Conservation (phyloP, 176 grass and related monocot species). For the Triticum dicoccoides region DNA sequence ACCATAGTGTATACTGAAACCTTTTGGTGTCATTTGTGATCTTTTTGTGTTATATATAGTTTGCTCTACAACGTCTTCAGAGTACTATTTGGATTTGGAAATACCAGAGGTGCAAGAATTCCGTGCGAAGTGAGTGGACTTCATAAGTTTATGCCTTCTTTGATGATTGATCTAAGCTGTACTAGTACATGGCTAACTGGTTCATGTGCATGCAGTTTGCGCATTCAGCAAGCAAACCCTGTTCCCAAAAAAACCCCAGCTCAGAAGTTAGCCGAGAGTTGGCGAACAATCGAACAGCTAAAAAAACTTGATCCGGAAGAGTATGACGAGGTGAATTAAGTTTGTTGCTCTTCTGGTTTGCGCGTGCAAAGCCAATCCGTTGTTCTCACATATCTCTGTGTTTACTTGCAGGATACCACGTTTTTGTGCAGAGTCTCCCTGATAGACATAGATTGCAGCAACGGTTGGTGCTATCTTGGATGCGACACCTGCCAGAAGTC, state of each 20-base stretch:
- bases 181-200: neutral
- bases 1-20: neutral
- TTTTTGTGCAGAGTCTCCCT: constrained; percentile 8
- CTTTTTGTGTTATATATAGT: neutral
- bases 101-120: neutral
- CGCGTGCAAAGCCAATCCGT: neutral
- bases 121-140: neutral
- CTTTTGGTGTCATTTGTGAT: neutral
- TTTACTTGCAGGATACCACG: constrained; percentile 12
- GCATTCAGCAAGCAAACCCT: neutral
- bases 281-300: neutral
- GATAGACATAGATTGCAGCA: neutral
- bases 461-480: neutral
- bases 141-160: neutral
- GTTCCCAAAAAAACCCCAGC: neutral
- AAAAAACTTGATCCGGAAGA: neutral
- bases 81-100: constrained; percentile 3
- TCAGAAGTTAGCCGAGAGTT: neutral
- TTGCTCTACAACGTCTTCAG: constrained; percentile 14
- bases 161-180: neutral
- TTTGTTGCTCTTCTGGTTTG: neutral
- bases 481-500: neutral
- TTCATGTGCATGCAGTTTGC: neutral
- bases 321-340: neutral
- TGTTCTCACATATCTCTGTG: neutral